A percentile compares a stretch with the other conserved stretches of the same genome.
These are phyloP conservation scores for Volvox carteri DNA, from an alignment of 163 green algal species.

Conservation along the genomic window DNA sequence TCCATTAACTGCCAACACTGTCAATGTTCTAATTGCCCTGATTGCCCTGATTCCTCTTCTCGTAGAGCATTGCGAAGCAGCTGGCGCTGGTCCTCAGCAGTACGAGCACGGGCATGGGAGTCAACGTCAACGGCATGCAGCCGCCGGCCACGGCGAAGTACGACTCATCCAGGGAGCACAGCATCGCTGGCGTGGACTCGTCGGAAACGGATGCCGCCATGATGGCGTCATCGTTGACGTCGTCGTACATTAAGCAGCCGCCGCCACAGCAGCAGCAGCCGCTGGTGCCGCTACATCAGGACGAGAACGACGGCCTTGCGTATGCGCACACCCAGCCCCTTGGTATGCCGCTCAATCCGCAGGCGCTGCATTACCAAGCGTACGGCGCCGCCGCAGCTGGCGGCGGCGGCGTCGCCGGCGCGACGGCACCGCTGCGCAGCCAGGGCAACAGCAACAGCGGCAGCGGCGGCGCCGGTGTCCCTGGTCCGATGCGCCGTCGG, in stretches of 20 bases:
- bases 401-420: not conserved
- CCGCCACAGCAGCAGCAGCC: constrained; percentile 24
- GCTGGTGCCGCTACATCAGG: constrained; percentile 34
- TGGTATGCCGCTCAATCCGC: constrained; percentile 32
- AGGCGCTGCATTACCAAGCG: not conserved
- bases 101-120: constrained; percentile 36
- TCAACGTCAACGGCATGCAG: not conserved
- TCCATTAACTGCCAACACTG: too few species aligned
- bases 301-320: not conserved
- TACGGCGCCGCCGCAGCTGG: constrained; percentile 26
- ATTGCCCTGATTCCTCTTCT: too few species aligned
- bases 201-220: not conserved
- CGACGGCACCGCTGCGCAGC: not conserved
- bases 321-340: constrained; percentile 9
- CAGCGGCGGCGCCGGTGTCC: not conserved
- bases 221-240: too few species aligned
- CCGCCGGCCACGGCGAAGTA: not conserved
- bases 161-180: not conserved
- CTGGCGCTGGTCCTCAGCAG: constrained; percentile 59
- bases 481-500: not conserved
- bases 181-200: not conserved
- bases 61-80: constrained; percentile 60
- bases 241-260: not conserved
- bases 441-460: constrained; percentile 3
- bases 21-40: too few species aligned